Evolutionary conservation across 352 stramenopile genomes (phyloP).

Genomic region (Pythium utonaiense): DNA sequence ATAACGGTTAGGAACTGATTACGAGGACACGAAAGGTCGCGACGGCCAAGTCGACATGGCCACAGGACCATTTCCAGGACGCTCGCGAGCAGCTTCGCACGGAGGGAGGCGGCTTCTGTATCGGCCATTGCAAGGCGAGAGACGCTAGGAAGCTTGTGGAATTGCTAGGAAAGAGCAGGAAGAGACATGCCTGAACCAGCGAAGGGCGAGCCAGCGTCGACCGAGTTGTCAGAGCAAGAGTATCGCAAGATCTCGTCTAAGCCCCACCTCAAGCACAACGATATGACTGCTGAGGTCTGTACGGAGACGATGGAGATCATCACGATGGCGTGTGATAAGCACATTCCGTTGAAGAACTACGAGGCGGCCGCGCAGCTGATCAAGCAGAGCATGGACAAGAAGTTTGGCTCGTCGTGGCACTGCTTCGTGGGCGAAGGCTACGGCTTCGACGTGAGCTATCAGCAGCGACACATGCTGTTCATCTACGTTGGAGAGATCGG

Average conservation of each 20-base stretch:
- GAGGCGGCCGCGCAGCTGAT: slow-evolving; percentile 90
- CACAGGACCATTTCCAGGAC: neutral
- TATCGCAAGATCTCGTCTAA: slow-evolving; percentile 85
- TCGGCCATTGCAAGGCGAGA: no score
- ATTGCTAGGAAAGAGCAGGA: no score
- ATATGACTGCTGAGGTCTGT: slow-evolving; percentile 93
- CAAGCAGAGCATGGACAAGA: slow-evolving; percentile 97
- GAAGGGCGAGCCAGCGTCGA: slow-evolving; percentile 33
- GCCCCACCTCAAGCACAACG: slow-evolving; percentile 77
- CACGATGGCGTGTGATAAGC: slow-evolving; percentile 96
- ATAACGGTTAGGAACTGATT: slow-evolving; percentile 4
- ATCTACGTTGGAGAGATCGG: slow-evolving; percentile 92
- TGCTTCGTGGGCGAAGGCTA: slow-evolving; percentile 96
- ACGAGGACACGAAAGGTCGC: slow-evolving; percentile 20
- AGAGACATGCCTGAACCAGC: slow-evolving; percentile 48
- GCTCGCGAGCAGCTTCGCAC: neutral
- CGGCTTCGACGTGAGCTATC: slow-evolving; percentile 95
- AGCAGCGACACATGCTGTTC: slow-evolving; percentile 95
- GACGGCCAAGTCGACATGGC: neutral
- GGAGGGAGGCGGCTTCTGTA: neutral
- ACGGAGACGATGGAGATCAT: slow-evolving; percentile 95
- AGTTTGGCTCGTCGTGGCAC: slow-evolving; percentile 95
- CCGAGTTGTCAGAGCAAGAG: slow-evolving; percentile 67
- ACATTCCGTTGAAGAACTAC: slow-evolving; percentile 92
- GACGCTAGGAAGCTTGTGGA: no score